A percentile compares a stretch with the other conserved stretches of the same genome.
phyloP scores from a whole-genome alignment of 768 basidiomycete species.

The Leucocoprinus birnbaumii region DNA sequence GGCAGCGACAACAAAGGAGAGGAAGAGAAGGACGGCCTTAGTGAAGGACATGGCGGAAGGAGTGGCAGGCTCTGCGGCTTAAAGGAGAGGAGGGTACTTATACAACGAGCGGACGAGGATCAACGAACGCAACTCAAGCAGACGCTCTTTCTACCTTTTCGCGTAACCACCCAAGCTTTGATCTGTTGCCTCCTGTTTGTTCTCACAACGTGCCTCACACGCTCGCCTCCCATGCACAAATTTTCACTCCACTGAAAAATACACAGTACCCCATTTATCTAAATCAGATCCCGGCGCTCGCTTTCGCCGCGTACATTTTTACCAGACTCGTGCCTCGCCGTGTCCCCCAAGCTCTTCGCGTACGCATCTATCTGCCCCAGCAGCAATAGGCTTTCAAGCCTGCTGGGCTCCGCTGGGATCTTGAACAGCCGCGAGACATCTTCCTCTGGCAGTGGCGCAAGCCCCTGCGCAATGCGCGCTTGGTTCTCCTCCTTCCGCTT shows the following conservation, averaged over 20 bases:
- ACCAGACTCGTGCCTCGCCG: conserved; percentile 63
- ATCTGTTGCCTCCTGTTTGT: conserved; percentile 11
- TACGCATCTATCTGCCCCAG: conserved; percentile 87
- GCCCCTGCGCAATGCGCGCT: conserved; percentile 73
- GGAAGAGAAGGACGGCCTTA: conserved; percentile 40
- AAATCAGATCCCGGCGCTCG: conserved; percentile 17
- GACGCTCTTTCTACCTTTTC: no score
- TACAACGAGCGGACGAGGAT: conserved; percentile 1
- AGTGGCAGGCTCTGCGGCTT: conserved; percentile 9
- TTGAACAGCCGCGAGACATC: conserved; percentile 83
- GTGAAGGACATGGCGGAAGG: conserved; percentile 34
- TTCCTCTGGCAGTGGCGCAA: conserved; percentile 85
- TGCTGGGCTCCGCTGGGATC: conserved; percentile 84
- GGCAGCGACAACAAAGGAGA: conserved; percentile 37
- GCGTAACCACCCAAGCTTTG: background rate
- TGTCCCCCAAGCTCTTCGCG: conserved; percentile 71
- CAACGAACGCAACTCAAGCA: background rate
- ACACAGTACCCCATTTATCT: background rate
- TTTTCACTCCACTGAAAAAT: background rate
- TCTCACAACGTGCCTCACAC: conserved; percentile 10
- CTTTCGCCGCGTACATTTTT: conserved; percentile 77
- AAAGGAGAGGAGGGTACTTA: conserved; percentile 4
- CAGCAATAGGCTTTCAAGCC: conserved; percentile 82
- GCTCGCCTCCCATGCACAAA: background rate
- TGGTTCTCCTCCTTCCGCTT: conserved; percentile 91